These are phyloP conservation scores for Pyrenophora seminiperda DNA, from an alignment of 2,329 filamentous ascomycete species.

Conservation along the genomic window DNA sequence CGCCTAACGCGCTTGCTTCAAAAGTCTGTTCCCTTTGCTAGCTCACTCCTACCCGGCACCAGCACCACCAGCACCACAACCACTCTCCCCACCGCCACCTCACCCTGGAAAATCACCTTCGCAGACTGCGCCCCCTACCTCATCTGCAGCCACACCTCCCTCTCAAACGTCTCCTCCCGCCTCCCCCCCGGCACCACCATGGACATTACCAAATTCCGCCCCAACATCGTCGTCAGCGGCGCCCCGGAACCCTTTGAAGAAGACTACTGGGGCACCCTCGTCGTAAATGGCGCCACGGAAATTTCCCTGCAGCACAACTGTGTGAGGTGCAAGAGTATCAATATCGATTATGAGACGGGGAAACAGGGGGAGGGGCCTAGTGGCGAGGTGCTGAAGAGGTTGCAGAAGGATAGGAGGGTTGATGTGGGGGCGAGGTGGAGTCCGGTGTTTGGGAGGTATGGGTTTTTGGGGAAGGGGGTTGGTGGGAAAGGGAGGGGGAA, in stretches of 20 bases:
- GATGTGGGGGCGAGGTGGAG: conserved; percentile 54
- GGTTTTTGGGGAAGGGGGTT: conserved; percentile 41
- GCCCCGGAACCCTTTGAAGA: conserved; percentile 52
- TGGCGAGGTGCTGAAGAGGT: conserved; percentile 52
- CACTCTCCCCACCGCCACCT: conserved; percentile 43
- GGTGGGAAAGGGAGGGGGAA: conserved; percentile 15
- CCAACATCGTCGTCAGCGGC: conserved; percentile 53
- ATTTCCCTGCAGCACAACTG: conserved; percentile 54
- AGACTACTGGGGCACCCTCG: conserved; percentile 53
- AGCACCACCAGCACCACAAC: conserved; percentile 9
- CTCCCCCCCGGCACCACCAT: conserved; percentile 45
- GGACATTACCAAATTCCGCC: conserved; percentile 55
- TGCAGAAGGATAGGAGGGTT: conserved; percentile 53
- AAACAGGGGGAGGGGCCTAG: conserved; percentile 44
- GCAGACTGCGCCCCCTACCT: conserved; percentile 78
- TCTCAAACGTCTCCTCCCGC: conserved; percentile 65
- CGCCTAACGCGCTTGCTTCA: conserved; percentile 19
- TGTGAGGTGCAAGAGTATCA: conserved; percentile 53
- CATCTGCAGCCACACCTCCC: conserved; percentile 70
- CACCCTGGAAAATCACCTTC: conserved; percentile 62
- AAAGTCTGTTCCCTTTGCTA: not conserved
- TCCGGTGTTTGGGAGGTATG: conserved; percentile 57
- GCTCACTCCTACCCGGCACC: conserved; percentile 17
- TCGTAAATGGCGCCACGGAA: conserved; percentile 37
- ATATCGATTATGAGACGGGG: conserved; percentile 55